Percentiles rank a stretch among this genome's conserved stretches.
phyloP scores from a whole-genome alignment of 2,329 filamentous ascomycete genomes.

The Decorospora gaudefroyi region DNA sequence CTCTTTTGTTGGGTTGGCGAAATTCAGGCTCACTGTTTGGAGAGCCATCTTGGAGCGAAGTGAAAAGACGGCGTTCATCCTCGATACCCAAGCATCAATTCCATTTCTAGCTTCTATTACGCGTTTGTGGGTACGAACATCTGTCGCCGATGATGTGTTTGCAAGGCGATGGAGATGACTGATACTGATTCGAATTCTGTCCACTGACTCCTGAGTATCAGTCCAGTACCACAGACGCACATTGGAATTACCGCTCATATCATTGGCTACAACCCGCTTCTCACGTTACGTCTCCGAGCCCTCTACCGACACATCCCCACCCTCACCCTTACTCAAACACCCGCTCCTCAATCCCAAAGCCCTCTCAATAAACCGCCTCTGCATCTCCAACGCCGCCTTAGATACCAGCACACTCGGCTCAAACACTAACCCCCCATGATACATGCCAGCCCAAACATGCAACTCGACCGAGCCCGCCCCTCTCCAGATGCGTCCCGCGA shows the following conservation, averaged over 20 bases:
- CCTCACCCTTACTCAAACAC: too few species aligned
- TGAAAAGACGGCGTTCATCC: slow-evolving; percentile 16
- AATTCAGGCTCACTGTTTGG: slow-evolving; percentile 1
- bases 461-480: slow-evolving; percentile 52
- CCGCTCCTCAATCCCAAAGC: too few species aligned
- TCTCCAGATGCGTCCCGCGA: slow-evolving; percentile 49
- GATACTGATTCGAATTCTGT: too few species aligned
- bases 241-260: too few species aligned
- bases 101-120: slow-evolving; percentile 2
- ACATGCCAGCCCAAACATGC: slow-evolving; percentile 51
- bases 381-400: too few species aligned
- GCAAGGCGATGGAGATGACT: background rate
- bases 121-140: background rate
- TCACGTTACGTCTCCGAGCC: too few species aligned
- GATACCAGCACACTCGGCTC: slow-evolving; percentile 12
- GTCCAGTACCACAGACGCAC: too few species aligned
- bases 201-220: too few species aligned
- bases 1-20: background rate
- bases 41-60: background rate
- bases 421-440: slow-evolving; percentile 8
- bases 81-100: slow-evolving; percentile 22
- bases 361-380: too few species aligned
- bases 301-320: too few species aligned
- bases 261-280: too few species aligned
- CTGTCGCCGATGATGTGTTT: background rate